These are phyloP conservation scores for Schoenoplectus tabernaemontani DNA, from an alignment of 202 grass and related monocot species.

Conservation along the genomic window DNA sequence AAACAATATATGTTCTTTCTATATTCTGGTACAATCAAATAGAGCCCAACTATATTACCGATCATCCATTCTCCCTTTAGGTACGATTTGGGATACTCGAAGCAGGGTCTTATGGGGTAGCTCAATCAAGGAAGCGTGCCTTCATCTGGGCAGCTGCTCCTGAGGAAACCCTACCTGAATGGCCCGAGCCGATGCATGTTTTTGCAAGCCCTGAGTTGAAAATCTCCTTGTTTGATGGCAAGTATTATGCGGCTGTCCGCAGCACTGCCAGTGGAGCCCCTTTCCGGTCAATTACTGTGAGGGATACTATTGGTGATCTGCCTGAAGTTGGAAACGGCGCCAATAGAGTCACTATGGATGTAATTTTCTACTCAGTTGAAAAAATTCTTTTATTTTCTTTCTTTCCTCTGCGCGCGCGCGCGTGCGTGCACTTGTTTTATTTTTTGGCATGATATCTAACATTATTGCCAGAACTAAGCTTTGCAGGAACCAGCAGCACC, in stretches of 20 bases:
- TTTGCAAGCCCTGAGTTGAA: slow-evolving; percentile 87
- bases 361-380: slow-evolving; percentile 26
- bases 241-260: slow-evolving; percentile 58
- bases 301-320: slow-evolving; percentile 87
- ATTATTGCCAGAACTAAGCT: not conserved
- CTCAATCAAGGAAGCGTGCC: slow-evolving; percentile 94
- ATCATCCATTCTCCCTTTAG: slow-evolving; percentile 27
- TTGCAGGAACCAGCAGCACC: not conserved
- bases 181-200: slow-evolving; percentile 96
- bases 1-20: not conserved
- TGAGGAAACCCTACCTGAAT: slow-evolving; percentile 80
- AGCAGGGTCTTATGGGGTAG: slow-evolving; percentile 85
- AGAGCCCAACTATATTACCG: not conserved
- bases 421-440: too few species aligned
- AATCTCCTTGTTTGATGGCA: slow-evolving; percentile 71
- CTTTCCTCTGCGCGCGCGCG: slow-evolving; percentile 12
- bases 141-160: slow-evolving; percentile 97
- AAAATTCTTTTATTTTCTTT: not conserved
- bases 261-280: slow-evolving; percentile 84
- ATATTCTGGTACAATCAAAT: not conserved
- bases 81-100: slow-evolving; percentile 96
- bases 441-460: not conserved
- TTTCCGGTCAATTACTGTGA: slow-evolving; percentile 85
- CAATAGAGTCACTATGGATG: slow-evolving; percentile 60
- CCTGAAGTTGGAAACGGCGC: slow-evolving; percentile 74